Conservation (phyloP, 1,139 yeast genomes). For the Candida frijolesensis region DNA sequence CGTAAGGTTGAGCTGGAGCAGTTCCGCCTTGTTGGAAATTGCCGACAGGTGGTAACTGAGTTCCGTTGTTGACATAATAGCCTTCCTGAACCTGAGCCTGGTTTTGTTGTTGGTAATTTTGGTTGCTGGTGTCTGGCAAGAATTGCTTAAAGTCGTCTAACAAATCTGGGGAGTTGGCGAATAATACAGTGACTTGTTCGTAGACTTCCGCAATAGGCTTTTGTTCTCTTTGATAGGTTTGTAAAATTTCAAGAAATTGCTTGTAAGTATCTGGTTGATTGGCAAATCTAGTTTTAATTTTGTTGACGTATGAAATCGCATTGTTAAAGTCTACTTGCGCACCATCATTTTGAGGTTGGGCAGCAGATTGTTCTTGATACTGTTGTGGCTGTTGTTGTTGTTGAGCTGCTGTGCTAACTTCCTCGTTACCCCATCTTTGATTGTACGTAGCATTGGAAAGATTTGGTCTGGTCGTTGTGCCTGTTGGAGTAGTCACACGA, state of each 20-base stretch:
- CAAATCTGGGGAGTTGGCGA: constrained; percentile 92
- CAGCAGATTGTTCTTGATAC: constrained; percentile 22
- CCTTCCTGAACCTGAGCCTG: constrained; percentile 11
- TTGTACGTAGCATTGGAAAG: constrained; percentile 27
- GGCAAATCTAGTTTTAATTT: constrained; percentile 90
- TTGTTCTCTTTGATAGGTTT: constrained; percentile 94
- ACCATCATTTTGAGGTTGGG: constrained; percentile 40
- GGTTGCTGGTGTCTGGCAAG: constrained; percentile 81
- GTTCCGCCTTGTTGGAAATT: constrained; percentile 74
- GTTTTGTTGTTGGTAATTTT: constrained; percentile 24
- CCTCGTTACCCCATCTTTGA: constrained; percentile 30
- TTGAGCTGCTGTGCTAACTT: constrained; percentile 2
- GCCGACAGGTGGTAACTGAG: constrained; percentile 92
- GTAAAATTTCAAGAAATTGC: constrained; percentile 89
- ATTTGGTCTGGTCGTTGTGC: constrained; percentile 74
- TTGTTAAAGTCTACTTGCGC: constrained; percentile 97
- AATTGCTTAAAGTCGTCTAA: constrained; percentile 94
- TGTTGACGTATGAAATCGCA: constrained; percentile 94
- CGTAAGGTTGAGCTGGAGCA: constrained; percentile 23
- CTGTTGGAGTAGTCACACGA: constrained; percentile 93
- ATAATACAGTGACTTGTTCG: constrained; percentile 85
- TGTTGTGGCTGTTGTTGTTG: constrained; percentile 16
- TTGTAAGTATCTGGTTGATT: constrained; percentile 95
- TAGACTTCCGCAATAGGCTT: constrained; percentile 94
- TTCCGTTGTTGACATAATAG: constrained; percentile 28